These are phyloP conservation scores for Eucalyptus sp. DNA, from an alignment of 345 rosid genomes.

Conservation along the genomic window DNA sequence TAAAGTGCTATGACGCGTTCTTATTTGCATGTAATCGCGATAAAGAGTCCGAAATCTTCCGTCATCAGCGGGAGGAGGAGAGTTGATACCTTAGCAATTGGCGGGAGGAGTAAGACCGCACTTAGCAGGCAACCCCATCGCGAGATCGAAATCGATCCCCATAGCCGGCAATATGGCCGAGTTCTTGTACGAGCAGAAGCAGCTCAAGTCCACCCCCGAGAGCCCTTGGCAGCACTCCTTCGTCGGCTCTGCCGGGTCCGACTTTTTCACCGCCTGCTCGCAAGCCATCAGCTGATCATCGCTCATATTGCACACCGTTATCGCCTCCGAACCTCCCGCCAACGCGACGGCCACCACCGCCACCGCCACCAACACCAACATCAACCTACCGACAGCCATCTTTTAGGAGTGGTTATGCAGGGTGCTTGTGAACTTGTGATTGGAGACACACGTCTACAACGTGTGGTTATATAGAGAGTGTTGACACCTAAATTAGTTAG, in stretches of 20 bases:
- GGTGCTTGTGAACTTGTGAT: not conserved
- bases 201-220: constrained; percentile 29
- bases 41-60: not conserved
- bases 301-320: constrained; percentile 33
- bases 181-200: constrained; percentile 55
- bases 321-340: constrained; percentile 6
- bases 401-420: not conserved
- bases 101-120: constrained; percentile 24
- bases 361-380: not conserved
- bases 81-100: not conserved
- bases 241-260: constrained; percentile 35
- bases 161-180: constrained; percentile 35
- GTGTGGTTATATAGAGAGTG: not conserved
- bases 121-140: constrained; percentile 38
- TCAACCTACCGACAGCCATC: not conserved
- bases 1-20: not conserved
- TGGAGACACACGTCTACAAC: not conserved
- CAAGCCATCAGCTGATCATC: constrained; percentile 41
- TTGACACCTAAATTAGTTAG: too few species aligned
- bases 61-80: not conserved
- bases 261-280: constrained; percentile 46
- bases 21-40: not conserved
- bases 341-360: not conserved
- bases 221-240: constrained; percentile 43
- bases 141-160: constrained; percentile 66